Evolutionary conservation across 1,284 basidiomycete species (phyloP), one percentile per base, ranked within the genome.

Genomic region (Leccinum pallidistipes): DNA sequence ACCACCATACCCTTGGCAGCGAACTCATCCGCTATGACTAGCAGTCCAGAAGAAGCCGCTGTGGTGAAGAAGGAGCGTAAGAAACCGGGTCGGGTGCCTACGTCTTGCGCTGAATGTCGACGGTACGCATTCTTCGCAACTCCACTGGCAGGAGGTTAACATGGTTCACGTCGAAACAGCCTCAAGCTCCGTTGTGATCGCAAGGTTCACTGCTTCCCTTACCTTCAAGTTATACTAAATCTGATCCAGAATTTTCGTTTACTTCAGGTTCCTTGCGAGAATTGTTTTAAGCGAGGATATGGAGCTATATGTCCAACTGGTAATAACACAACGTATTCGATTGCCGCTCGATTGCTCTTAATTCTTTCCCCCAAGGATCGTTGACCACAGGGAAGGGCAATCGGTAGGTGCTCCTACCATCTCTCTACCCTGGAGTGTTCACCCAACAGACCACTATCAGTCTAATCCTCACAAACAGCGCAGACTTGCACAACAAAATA

Each of bases 111-210:
- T 6, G 88, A 91, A 76, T 91, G 88, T 72, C 79, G 88, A 64
- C 78, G 83, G 83, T 83, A 61, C 10, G 71, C 11, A 21, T 38
- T 1, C 21, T 31, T n/a, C 31, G 10, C 21, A 12, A 11, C 18
- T 24, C 24, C n/a, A 24, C 14, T 18, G 49, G 27, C 27, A 11
- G 16, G 24, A 8, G 11, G 12, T 10, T 24, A 6, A 34, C 11
- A 9, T 32, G 8, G 16, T n/a, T 55, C 57, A 59, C 14, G 14
- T 50, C 7, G 38, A 12, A 29, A 56, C 59, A 84, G 90, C 59
- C 78, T 91, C 58, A 92, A 91, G 72, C 77, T 91, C 61, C 81
- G 83, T 50, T 91, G 89, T 69, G 88, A 91, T 71, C 83, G 86
- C 67, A 85, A 86, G 74, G 88, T 86, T 66, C 31, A 71, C 59